These are phyloP conservation scores for Tulasnella sp. DNA, from an alignment of 768 basidiomycete species.

Conservation along the genomic window DNA sequence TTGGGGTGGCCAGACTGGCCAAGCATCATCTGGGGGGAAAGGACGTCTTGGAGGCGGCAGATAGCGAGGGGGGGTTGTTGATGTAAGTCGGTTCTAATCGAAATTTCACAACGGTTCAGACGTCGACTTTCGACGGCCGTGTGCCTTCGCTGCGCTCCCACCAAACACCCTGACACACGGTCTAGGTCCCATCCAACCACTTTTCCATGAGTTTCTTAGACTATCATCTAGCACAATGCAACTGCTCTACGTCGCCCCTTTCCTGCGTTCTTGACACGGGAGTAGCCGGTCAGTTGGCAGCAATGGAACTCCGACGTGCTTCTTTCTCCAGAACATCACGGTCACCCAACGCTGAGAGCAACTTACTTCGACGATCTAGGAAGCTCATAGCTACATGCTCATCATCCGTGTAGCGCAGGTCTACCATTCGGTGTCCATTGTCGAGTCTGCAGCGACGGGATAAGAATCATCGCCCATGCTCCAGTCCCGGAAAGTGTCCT, in stretches of 20 bases:
- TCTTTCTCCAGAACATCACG: background rate
- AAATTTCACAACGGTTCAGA: conserved; percentile 15
- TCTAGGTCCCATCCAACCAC: background rate
- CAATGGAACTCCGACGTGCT: background rate
- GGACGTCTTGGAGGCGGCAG: conserved; percentile 6
- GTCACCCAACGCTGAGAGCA: background rate
- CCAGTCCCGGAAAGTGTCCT: conserved; percentile 25
- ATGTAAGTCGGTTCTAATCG: conserved; percentile 1
- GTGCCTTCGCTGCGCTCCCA: conserved; percentile 15
- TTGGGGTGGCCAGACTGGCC: conserved; percentile 64
- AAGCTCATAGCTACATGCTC: background rate
- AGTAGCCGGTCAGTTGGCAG: background rate
- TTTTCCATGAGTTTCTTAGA: background rate
- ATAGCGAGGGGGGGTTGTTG: conserved; percentile 16
- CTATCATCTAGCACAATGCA: background rate
- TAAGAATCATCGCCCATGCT: conserved; percentile 12
- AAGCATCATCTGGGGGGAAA: conserved; percentile 64
- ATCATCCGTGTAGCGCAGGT: background rate
- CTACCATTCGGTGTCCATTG: conserved; percentile 23
- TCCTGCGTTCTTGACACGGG: background rate
- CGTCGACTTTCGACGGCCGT: conserved; percentile 18
- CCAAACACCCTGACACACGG: background rate
- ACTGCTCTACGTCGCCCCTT: background rate
- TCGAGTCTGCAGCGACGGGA: conserved; percentile 11
- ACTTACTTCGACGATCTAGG: background rate